Evolutionary conservation across 257 asterid genomes (phyloP).

Genomic region (Nicotiana otophora): DNA sequence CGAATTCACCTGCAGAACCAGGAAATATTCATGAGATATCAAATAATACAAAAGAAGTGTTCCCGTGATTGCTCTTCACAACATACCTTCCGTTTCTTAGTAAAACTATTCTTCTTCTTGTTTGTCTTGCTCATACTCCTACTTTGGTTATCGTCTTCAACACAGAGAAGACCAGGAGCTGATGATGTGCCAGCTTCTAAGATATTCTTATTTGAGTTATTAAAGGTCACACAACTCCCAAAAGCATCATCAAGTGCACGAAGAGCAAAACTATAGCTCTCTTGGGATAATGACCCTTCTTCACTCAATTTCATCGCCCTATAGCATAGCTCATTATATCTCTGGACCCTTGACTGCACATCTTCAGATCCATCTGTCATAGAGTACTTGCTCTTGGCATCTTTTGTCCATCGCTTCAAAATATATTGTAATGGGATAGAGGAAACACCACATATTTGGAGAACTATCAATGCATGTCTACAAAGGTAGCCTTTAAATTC

Average conservation of each 20-base stretch:
- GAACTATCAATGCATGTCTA: slow-evolving; percentile 87
- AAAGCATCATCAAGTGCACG: slow-evolving; percentile 81
- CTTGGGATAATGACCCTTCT: slow-evolving; percentile 93
- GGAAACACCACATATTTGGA: slow-evolving; percentile 77
- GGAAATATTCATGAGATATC: background rate
- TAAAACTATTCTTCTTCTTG: slow-evolving; percentile 61
- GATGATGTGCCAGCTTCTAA: slow-evolving; percentile 66
- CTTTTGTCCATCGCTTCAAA: slow-evolving; percentile 90
- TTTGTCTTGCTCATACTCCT: slow-evolving; percentile 72
- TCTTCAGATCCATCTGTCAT: slow-evolving; percentile 61
- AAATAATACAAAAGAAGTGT: background rate
- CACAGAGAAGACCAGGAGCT: slow-evolving; percentile 63
- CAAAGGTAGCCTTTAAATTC: slow-evolving; percentile 87
- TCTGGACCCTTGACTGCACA: slow-evolving; percentile 69
- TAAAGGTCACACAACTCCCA: slow-evolving; percentile 63
- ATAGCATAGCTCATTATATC: slow-evolving; percentile 72
- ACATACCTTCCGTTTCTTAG: slow-evolving; percentile 86
- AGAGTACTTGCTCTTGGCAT: slow-evolving; percentile 54
- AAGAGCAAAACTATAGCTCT: slow-evolving; percentile 49
- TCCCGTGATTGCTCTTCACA: background rate
- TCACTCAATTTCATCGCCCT: slow-evolving; percentile 76
- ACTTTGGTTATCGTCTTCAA: slow-evolving; percentile 72
- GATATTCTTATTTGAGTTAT: slow-evolving; percentile 60
- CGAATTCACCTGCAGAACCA: slow-evolving; percentile 52
- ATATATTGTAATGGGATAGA: slow-evolving; percentile 69